A percentile compares a stretch with the other conserved stretches of the same genome.
Evolutionary conservation across 78 protist genomes (phyloP).

Genomic region (Dictyostelium discoideum): DNA sequence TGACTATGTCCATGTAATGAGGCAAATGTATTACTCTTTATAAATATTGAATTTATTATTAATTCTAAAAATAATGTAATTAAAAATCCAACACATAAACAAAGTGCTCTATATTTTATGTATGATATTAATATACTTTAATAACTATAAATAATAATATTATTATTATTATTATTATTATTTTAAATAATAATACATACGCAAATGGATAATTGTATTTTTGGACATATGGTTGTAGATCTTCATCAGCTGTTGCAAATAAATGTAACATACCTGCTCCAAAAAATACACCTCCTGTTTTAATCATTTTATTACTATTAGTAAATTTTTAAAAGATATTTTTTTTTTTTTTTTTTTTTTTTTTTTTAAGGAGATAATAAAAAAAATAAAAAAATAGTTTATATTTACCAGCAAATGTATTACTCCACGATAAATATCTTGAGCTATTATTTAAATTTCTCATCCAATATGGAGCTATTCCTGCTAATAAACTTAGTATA

Average conservation of each 20-base stretch:
- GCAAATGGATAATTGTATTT: slow-evolving; percentile 56
- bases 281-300: slow-evolving; percentile 55
- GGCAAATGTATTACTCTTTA: background rate
- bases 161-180: too few relatives aligned
- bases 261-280: slow-evolving; percentile 71
- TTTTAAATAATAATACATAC: slow-evolving; percentile 36
- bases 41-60: slow-evolving; percentile 4
- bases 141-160: too few relatives aligned
- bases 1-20: background rate
- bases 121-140: too few relatives aligned
- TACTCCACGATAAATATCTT: slow-evolving; percentile 24
- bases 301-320: too few relatives aligned
- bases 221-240: background rate
- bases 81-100: slow-evolving; percentile 74
- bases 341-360: too few relatives aligned
- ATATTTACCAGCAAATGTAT: slow-evolving; percentile 3
- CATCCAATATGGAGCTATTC: slow-evolving; percentile 50
- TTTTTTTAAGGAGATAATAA: too few relatives aligned
- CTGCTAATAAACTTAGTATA: background rate
- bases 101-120: slow-evolving; percentile 2
- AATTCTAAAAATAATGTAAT: slow-evolving; percentile 54
- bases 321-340: too few relatives aligned
- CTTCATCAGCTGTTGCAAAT: slow-evolving; percentile 25
- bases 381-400: too few relatives aligned
- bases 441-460: background rate